phyloP scores from a whole-genome alignment of 2,329 filamentous ascomycete species.

The Fusarium austroafricanum region DNA sequence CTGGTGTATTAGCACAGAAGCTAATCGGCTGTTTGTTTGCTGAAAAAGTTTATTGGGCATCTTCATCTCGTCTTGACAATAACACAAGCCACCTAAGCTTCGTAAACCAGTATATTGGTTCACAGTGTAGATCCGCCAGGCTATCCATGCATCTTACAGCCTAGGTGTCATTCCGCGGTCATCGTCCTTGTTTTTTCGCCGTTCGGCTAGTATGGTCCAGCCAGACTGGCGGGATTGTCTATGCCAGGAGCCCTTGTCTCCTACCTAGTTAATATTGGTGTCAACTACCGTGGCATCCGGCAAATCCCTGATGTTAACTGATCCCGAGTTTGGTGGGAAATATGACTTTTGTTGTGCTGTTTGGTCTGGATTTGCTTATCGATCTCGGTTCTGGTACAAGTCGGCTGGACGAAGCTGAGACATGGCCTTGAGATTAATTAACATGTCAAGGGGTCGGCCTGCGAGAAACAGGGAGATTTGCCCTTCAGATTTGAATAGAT shows the following conservation, averaged over 20 bases:
- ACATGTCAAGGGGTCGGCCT: neutral
- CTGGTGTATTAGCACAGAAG: slow-evolving; percentile 12
- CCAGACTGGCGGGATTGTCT: slow-evolving; percentile 34
- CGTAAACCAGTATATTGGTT: slow-evolving; percentile 12
- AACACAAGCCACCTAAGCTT: slow-evolving; percentile 16
- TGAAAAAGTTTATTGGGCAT: slow-evolving; percentile 24
- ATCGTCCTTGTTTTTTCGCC: slow-evolving; percentile 21
- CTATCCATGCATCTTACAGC: slow-evolving; percentile 36
- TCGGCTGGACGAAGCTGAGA: slow-evolving; percentile 32
- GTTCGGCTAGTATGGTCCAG: slow-evolving; percentile 30
- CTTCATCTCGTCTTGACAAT: slow-evolving; percentile 25
- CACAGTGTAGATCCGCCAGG: slow-evolving; percentile 28
- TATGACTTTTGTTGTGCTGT: slow-evolving; percentile 2
- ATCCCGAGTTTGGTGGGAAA: slow-evolving; percentile 22
- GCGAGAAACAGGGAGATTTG: neutral
- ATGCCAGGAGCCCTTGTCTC: slow-evolving; percentile 19
- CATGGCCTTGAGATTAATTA: slow-evolving; percentile 8
- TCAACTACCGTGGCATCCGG: slow-evolving; percentile 39
- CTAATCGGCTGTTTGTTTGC: slow-evolving; percentile 10
- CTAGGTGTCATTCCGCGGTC: slow-evolving; percentile 35
- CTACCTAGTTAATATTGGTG: slow-evolving; percentile 19
- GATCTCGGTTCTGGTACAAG: slow-evolving; percentile 24
- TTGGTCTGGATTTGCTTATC: slow-evolving; percentile 1
- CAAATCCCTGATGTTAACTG: slow-evolving; percentile 6
- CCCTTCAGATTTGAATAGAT: slow-evolving; percentile 1